Conservation (phyloP, 208 protist species). For the Acanthamoeba rhysodes region DNA sequence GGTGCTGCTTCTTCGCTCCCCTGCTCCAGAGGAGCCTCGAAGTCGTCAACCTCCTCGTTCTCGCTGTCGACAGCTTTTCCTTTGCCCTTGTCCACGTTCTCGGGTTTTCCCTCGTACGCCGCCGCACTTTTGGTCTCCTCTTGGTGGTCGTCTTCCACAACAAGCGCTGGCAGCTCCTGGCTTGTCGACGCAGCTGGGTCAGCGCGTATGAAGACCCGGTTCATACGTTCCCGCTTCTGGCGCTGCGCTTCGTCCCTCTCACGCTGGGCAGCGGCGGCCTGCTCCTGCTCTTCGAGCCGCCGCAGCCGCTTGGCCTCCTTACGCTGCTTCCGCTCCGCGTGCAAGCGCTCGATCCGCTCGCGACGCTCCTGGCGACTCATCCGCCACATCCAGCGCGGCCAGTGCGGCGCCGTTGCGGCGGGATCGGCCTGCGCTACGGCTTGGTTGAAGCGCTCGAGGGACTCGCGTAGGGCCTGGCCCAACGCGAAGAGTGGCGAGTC, state of each 20-base stretch:
- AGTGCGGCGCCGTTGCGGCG: background rate
- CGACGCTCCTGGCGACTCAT: background rate
- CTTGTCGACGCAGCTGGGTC: background rate
- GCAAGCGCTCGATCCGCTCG: background rate
- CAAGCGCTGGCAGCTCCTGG: background rate
- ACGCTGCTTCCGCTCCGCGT: background rate
- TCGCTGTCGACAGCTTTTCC: background rate
- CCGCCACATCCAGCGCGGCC: background rate
- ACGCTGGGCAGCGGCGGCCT: background rate
- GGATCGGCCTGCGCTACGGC: background rate
- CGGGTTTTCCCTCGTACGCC: background rate
- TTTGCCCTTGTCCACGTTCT: background rate
- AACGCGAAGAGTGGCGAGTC: background rate
- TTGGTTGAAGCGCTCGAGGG: background rate
- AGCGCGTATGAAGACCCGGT: background rate
- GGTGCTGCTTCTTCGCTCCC: background rate
- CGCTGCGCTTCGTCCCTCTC: background rate
- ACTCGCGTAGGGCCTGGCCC: background rate
- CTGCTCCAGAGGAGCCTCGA: background rate
- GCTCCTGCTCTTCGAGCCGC: background rate
- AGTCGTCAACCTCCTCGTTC: background rate
- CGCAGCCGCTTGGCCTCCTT: background rate
- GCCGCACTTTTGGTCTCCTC: background rate
- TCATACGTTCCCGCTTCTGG: background rate
- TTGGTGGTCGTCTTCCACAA: background rate